Base-by-base conservation (phyloP, 2,329 filamentous ascomycete genomes). In the Penicillium sp. region DNA sequence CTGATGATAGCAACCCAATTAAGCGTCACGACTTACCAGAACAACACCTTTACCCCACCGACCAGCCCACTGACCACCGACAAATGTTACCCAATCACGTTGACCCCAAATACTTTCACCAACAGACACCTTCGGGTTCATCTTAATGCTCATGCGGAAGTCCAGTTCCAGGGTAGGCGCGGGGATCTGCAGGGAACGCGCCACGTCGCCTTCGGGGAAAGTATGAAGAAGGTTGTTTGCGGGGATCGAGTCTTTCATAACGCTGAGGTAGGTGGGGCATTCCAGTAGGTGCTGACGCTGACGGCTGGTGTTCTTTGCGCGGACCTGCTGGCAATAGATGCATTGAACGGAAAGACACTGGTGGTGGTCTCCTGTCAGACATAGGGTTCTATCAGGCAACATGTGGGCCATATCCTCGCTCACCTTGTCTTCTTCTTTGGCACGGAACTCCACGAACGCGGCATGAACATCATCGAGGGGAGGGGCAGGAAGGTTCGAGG, bases 81-180 rank as follows among this genome's bases (percentile, higher is more conserved):
- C 63, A 54, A 75, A 76, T 31, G 71, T 73, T 38, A 77, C 69
- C 75, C 75, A 77, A 53, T 76, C 73, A 34, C 74, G 63, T 46
- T 74, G 68, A n/a, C 75, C 75, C 68, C 72, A 76, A 29, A 75
- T 64, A 32, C 69, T 69, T 17, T 63, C 63, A 3, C 75, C 75
- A 15, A 77, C 68, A 2, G 66, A 62, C 17, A 77, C 72, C 51
- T 72, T 72, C 2, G 75, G 75, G 54, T 77, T 77, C 58, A 77
- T 62, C 56, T 75, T 75, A 47, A 77, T 70, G 57, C 73, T 75
- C 67, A 77, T 75, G 43, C 75, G 73, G 64, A 77, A 77, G 57
- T 77, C 75, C 40, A 77, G 66, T 53, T 76, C 74, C 26, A 77
- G 68, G 4, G 65, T 64, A 0, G 75, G 75, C 6, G 69, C 65